Conservation (phyloP, 352 stramenopile genomes). For the Phytopythium vexans region DNA sequence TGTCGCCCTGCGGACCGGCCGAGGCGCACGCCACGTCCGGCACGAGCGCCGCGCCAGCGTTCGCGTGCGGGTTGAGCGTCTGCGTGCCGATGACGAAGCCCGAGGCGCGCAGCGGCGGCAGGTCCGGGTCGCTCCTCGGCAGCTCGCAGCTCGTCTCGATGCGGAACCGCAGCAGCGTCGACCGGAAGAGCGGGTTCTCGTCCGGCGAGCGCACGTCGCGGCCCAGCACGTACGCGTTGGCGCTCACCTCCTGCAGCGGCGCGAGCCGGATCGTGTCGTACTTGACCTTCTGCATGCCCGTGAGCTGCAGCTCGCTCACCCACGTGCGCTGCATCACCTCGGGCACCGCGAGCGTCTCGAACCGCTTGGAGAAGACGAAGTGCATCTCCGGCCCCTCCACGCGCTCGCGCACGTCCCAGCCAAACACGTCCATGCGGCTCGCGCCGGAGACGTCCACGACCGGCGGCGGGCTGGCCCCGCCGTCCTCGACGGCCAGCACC, state of each 20-base stretch:
- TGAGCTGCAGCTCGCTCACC: constrained; percentile 33
- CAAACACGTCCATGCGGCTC: constrained; percentile 28
- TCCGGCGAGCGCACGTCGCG: constrained; percentile 44
- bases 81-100: constrained; percentile 52
- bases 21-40: constrained; percentile 11
- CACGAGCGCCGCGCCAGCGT: constrained; percentile 23
- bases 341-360: constrained; percentile 26
- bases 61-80: constrained; percentile 37
- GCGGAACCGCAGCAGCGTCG: constrained; percentile 40
- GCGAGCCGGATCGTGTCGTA: constrained; percentile 46
- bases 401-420: constrained; percentile 36
- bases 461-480: background rate
- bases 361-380: constrained; percentile 46
- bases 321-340: constrained; percentile 46
- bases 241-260: constrained; percentile 36
- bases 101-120: constrained; percentile 9
- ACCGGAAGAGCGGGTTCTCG: constrained; percentile 37
- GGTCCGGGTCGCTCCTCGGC: background rate
- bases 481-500: background rate
- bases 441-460: background rate
- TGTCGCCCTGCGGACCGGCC: constrained; percentile 10
- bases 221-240: constrained; percentile 37
- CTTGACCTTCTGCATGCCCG: constrained; percentile 39
- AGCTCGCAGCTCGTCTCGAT: constrained; percentile 29
- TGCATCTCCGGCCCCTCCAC: constrained; percentile 38